A percentile compares a stretch with the other conserved stretches of the same genome.
Evolutionary conservation across 2,329 filamentous ascomycete genomes (phyloP).

Genomic region (Teratosphaeria epicoccoides): DNA sequence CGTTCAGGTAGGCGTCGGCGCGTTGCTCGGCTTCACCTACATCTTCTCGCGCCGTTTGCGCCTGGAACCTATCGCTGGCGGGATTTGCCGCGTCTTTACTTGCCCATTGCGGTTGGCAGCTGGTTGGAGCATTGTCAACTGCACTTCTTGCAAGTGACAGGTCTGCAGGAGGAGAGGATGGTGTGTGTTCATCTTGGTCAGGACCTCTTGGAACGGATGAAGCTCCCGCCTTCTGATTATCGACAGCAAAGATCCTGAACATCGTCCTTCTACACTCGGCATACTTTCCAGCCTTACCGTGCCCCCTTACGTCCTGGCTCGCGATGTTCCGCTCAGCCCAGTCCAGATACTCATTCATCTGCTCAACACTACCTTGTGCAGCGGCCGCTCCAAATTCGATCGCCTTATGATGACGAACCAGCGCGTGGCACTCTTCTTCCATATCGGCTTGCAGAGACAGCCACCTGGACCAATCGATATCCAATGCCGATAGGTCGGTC

Average conservation of each 20-base stretch:
- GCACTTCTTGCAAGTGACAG: slow-evolving; percentile 3
- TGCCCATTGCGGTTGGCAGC: neutral
- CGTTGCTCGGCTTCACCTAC: neutral
- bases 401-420: neutral
- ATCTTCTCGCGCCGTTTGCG: neutral
- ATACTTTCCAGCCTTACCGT: slow-evolving; percentile 21
- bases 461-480: slow-evolving; percentile 68
- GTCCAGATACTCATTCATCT: slow-evolving; percentile 66
- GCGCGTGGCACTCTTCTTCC: slow-evolving; percentile 5
- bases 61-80: neutral
- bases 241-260: slow-evolving; percentile 33
- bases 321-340: slow-evolving; percentile 64
- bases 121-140: slow-evolving; percentile 5
- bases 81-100: slow-evolving; percentile 29
- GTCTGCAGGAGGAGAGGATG: neutral
- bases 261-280: slow-evolving; percentile 32
- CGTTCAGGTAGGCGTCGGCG: slow-evolving; percentile 22
- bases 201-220: neutral
- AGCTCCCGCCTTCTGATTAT: neutral
- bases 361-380: slow-evolving; percentile 47
- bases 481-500: slow-evolving; percentile 48
- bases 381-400: slow-evolving; percentile 48
- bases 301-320: slow-evolving; percentile 32
- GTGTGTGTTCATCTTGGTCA: neutral
- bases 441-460: slow-evolving; percentile 31